A percentile compares a stretch with the other conserved stretches of the same genome.
Conservation (phyloP, 768 basidiomycete species). For the Mycena metata region DNA sequence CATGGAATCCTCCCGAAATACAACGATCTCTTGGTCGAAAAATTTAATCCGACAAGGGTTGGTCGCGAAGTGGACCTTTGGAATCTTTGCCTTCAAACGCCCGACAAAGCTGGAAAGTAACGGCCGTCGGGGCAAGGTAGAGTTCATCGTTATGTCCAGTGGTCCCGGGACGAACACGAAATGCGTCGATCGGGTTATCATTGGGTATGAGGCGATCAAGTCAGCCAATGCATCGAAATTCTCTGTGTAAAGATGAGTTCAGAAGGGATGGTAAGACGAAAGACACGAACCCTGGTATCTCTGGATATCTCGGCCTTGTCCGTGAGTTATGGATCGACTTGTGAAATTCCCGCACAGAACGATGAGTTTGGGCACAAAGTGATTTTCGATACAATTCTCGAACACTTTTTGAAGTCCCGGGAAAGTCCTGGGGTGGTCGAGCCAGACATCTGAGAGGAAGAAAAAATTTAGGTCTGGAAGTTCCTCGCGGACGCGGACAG, state of each 20-base stretch:
- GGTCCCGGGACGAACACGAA: conserved; percentile 98
- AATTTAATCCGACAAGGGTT: conserved; percentile 97
- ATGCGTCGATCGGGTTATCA: conserved; percentile 82
- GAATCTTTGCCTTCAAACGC: conserved; percentile 78
- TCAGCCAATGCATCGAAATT: conserved; percentile 91
- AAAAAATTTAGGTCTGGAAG: conserved; percentile 88
- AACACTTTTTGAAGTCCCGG: conserved; percentile 87
- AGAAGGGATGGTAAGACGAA: neutral
- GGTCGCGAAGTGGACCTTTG: conserved; percentile 85
- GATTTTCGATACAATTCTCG: conserved; percentile 89
- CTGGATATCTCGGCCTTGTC: conserved; percentile 82
- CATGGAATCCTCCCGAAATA: conserved; percentile 95
- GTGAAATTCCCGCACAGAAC: conserved; percentile 97
- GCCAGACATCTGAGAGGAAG: conserved; percentile 95
- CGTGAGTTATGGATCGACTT: conserved; percentile 83
- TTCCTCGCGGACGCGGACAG: conserved; percentile 74
- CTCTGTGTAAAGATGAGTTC: conserved; percentile 54
- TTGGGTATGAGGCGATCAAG: conserved; percentile 84
- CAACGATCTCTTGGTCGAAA: conserved; percentile 94
- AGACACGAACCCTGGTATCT: conserved; percentile 80
- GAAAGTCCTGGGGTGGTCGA: conserved; percentile 90
- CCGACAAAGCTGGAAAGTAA: conserved; percentile 82
- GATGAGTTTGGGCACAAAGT: conserved; percentile 89
- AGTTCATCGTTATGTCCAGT: conserved; percentile 86
- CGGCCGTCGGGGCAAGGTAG: conserved; percentile 84